Percentiles rank a stretch among this genome's conserved stretches.
phyloP scores from a whole-genome alignment of 345 rosid genomes.

The Eucalyptus camaldulensis region DNA sequence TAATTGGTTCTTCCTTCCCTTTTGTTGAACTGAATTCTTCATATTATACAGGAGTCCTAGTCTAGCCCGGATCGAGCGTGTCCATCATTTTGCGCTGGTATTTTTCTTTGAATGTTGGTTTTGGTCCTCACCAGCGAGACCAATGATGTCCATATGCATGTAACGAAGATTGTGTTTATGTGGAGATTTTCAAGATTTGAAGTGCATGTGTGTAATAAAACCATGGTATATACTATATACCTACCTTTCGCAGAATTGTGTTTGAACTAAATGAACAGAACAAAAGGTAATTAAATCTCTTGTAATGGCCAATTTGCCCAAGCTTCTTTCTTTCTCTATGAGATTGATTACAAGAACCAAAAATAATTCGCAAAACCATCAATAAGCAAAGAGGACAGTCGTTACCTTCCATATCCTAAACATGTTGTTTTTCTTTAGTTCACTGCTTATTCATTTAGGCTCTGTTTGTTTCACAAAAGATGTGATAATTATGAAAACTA shows the following conservation, averaged over 20 bases:
- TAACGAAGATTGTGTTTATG: not conserved
- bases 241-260: no score
- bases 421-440: not conserved
- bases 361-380: not conserved
- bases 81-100: not conserved
- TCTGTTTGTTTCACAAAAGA: rapidly evolving
- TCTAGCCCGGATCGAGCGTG: not conserved
- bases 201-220: not conserved
- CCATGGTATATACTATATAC: not conserved
- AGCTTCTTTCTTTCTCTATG: not conserved
- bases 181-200: not conserved
- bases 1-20: not conserved
- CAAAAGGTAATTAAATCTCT: not conserved
- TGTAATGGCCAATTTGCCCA: not conserved
- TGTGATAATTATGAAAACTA: no score
- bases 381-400: not conserved
- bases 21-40: not conserved
- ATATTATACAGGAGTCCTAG: not conserved
- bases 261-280: not conserved
- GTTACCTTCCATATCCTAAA: not conserved
- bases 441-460: not conserved
- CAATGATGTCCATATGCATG: not conserved
- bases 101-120: not conserved
- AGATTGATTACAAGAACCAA: not conserved
- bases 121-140: not conserved